Evolutionary conservation across 2,329 filamentous ascomycete genomes (phyloP), one percentile per base, ranked within the genome.

Genomic region (Fusarium hainanense): DNA sequence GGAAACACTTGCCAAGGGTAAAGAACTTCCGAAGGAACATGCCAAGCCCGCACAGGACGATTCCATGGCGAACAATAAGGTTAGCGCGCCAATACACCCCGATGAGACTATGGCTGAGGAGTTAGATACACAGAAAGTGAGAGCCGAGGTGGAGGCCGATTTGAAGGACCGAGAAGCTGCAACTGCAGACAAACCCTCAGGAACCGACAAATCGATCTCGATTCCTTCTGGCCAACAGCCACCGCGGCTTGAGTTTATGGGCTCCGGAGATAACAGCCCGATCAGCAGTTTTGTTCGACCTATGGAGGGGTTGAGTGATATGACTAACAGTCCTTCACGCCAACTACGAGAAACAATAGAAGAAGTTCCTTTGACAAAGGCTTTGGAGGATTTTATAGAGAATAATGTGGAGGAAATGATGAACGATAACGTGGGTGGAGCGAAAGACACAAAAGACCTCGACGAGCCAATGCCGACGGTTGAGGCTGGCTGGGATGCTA

Each of bases 101-200:
- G 52, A 72, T 62, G 60, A 63, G 57, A 73, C 62, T 43, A 55
- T 66, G 69, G 69, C 70, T 73, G 72, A 72, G 66, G 68, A 69
- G 52, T 72, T 74, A 68, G 76, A 74, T 65, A 74, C 66, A 57
- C 75, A 75, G 71, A 72, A 76, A 73, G 72, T 77, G 69, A 77
- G 73, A 71, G 67, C 67, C 44, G 68, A 66, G 30, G 40, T 72
- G 34, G 72, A 71, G 56, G 67, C 68, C 62, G 71, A 74, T 57
- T 58, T 72, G 52, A 59, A 63, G 63, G 70, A 59, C 47, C 58
- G 42, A 40, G 57, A 68, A 66, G 58, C 54, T 62, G 47, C 67
- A 63, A 58, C 50, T 59, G 47, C 40, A 64, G 66, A 20, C 11
- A 34, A 64, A 48, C 54, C 64, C 32, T 48, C 63, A 30, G 63